A percentile compares a stretch with the other conserved stretches of the same genome.
These are phyloP conservation scores for Solanum hybrid DNA, from an alignment of 305 asterid species.

Conservation along the genomic window DNA sequence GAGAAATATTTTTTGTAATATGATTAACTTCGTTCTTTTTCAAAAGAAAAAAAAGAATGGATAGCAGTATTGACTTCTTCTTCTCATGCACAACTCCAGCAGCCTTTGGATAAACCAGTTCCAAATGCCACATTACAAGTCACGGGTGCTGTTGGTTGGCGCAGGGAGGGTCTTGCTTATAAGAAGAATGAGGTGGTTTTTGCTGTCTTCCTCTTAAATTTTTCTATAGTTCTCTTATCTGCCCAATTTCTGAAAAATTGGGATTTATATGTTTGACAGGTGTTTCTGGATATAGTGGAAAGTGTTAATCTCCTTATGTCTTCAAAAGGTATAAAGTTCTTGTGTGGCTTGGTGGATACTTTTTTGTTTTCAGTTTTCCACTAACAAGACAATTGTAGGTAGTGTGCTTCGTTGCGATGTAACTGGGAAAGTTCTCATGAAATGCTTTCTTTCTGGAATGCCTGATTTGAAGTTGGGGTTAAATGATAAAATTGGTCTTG, in stretches of 20 bases:
- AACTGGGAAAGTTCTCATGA: conserved; percentile 92
- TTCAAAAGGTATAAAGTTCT: conserved; percentile 65
- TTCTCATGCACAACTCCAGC: conserved; percentile 7
- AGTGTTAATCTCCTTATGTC: conserved; percentile 99
- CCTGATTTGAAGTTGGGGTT: conserved; percentile 98
- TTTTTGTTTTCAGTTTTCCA: conserved; percentile 1
- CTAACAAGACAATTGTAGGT: conserved; percentile 36
- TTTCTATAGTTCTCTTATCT: not conserved
- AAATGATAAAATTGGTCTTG: conserved; percentile 97
- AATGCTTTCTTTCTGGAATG: conserved; percentile 99
- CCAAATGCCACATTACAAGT: conserved; percentile 99
- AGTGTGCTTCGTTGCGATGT: conserved; percentile 96
- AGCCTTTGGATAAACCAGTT: conserved; percentile 89
- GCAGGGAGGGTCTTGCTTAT: conserved; percentile 91
- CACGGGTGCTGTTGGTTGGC: conserved; percentile 99
- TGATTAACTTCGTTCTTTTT: too few species aligned
- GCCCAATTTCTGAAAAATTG: conserved; percentile 6
- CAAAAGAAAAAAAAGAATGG: too few species aligned
- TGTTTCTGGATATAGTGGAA: conserved; percentile 96
- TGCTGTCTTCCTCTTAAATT: not conserved
- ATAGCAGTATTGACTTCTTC: not conserved
- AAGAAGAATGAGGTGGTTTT: conserved; percentile 88
- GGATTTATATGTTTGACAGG: conserved; percentile 35
- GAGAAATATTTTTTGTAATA: not conserved
- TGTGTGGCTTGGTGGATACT: not conserved